phyloP scores from a whole-genome alignment of 345 rosid genomes.

The Salix exigua region DNA sequence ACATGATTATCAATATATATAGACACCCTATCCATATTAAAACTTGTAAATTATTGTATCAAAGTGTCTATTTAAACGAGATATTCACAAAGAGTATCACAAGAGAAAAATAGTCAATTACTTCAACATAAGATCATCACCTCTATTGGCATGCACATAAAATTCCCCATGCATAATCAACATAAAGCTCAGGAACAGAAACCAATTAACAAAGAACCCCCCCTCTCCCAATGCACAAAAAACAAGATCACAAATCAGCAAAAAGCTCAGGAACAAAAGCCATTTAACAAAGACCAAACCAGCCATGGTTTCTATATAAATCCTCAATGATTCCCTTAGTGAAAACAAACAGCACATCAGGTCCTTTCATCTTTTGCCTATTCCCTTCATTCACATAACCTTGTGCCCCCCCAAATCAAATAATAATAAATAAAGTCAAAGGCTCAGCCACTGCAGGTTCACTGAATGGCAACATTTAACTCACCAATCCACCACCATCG shows the following conservation, averaged over 20 bases:
- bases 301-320: neutral
- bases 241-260: neutral
- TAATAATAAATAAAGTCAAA: too few relatives aligned
- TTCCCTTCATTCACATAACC: neutral
- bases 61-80: neutral
- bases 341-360: neutral
- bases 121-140: neutral
- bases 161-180: neutral
- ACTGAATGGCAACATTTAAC: slow-evolving; percentile 18
- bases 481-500: slow-evolving; percentile 93
- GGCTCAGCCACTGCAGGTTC: neutral
- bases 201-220: neutral
- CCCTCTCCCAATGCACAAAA: neutral
- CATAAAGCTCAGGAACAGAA: neutral
- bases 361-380: neutral
- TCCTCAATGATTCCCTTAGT: neutral
- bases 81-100: neutral
- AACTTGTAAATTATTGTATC: neutral
- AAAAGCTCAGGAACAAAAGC: neutral
- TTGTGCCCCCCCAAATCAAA: neutral
- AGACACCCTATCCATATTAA: neutral
- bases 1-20: neutral
- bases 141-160: neutral
- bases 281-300: neutral
- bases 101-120: neutral